Evolutionary conservation across 495 filamentous ascomycete genomes (phyloP), one percentile per base, ranked within the genome.

Genomic region (Hypoxylon lienhwacheense): DNA sequence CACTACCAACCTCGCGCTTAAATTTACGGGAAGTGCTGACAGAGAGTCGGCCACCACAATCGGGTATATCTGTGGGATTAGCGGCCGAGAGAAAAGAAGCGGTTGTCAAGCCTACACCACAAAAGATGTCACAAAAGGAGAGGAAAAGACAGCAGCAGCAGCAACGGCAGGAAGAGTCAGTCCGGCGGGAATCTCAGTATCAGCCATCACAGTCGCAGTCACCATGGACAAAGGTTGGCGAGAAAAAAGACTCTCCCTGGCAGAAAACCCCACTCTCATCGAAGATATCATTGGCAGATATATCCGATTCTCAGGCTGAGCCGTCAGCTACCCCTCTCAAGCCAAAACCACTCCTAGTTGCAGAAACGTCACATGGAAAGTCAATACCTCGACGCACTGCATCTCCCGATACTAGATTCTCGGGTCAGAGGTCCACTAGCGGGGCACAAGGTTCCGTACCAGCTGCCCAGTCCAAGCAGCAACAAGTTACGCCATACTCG

Each of bases 61-160:
- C 90, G 0, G 85, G 82, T 25, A 73, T 96, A 1, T 87, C 90
- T 0, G 72, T 86, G n/a, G 89, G 77, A 0, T 77, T 96, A 41
- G 79, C 81, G 55, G 82, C 66, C 26, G 73, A 78, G 48, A 75
- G 53, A 5, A 75, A 71, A 40, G 75, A 78, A 2, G 36, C 60
- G 7, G 44, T 51, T 5, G 55, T 51, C 5, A 75, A 71, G 61
- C 21, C 51, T 15, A 39, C 69, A 1, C 73, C 49, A 35, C 72
- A 66, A 67, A 95, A 83, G 57, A 56, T 95, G 32, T 93, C 90
- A 1, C 93, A 97, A 57, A 92, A 90, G 64, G 92, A 96, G 64
- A 83, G 90, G 7, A 96, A 96, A 72, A 89, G 81, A 64, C 80
- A 88, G 37, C 83, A 89, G 56, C 84, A 89, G 55, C 84, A 89